Percentiles rank a stretch among this genome's conserved stretches.
Conservation (phyloP, 176 grass and related monocot species). For the Aegilops tauschii region DNA sequence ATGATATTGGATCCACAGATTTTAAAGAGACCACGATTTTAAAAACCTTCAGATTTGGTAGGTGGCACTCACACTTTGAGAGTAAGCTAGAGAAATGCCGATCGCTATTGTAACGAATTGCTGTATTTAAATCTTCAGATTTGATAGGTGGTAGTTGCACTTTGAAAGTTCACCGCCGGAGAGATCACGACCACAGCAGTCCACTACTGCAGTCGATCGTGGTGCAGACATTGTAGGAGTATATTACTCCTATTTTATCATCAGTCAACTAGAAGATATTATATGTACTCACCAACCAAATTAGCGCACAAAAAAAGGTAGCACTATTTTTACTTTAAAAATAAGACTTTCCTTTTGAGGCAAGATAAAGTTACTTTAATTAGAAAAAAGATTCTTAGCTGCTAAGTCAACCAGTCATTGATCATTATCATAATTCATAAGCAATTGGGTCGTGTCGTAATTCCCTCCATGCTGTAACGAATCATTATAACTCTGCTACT, state of each 20-base stretch:
- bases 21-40: no score
- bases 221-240: neutral
- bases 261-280: neutral
- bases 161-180: neutral
- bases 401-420: no score
- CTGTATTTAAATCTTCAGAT: neutral
- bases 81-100: neutral
- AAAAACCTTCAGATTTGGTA: neutral
- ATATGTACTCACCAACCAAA: neutral
- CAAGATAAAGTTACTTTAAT: no score
- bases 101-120: neutral
- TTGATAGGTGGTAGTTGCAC: neutral
- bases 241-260: neutral
- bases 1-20: neutral
- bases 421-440: no score
- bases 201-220: neutral
- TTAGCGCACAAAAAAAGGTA: neutral
- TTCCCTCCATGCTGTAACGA: no score
- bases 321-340: no score
- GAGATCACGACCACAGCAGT: neutral
- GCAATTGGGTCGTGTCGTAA: no score
- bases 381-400: no score
- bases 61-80: neutral
- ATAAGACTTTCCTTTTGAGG: no score
- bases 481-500: no score